These are phyloP conservation scores for Trametes cinnabarina DNA, from an alignment of 768 basidiomycete species.

Conservation along the genomic window DNA sequence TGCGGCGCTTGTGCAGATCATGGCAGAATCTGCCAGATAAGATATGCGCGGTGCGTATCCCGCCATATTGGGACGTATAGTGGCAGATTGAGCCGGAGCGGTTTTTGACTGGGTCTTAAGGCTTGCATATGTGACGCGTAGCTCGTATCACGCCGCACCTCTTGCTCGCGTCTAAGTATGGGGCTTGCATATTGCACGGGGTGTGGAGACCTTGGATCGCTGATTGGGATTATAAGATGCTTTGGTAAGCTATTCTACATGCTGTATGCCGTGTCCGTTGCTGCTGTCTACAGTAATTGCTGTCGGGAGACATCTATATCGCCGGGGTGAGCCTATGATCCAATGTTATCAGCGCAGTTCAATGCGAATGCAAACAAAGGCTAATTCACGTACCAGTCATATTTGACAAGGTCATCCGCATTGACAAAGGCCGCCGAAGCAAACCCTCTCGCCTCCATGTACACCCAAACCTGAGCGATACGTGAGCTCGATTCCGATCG, in stretches of 20 bases:
- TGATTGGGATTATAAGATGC: constrained; percentile 6
- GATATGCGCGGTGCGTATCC: too few relatives aligned
- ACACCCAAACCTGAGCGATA: constrained; percentile 75
- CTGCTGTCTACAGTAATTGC: not conserved
- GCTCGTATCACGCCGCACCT: too few relatives aligned
- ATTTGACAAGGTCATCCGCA: constrained; percentile 82
- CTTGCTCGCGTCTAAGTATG: too few relatives aligned
- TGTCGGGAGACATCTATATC: constrained; percentile 32
- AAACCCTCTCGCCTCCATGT: constrained; percentile 87
- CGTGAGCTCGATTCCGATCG: not conserved
- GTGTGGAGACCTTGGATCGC: not conserved
- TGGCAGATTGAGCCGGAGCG: too few relatives aligned
- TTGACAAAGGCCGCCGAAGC: constrained; percentile 76
- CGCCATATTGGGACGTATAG: too few relatives aligned
- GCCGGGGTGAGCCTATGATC: constrained; percentile 49
- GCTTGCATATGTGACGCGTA: too few relatives aligned
- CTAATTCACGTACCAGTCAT: constrained; percentile 66
- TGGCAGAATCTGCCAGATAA: too few relatives aligned
- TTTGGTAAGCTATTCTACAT: constrained; percentile 16
- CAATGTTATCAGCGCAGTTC: constrained; percentile 14
- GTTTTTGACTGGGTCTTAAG: too few relatives aligned
- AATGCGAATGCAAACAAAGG: not conserved
- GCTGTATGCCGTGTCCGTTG: constrained; percentile 2
- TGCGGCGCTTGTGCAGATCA: too few relatives aligned
- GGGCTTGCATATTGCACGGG: not conserved